A percentile compares a stretch with the other conserved stretches of the same genome.
These are phyloP conservation scores for Areca catechu DNA, from an alignment of 176 grass and related monocot genomes.

Conservation along the genomic window DNA sequence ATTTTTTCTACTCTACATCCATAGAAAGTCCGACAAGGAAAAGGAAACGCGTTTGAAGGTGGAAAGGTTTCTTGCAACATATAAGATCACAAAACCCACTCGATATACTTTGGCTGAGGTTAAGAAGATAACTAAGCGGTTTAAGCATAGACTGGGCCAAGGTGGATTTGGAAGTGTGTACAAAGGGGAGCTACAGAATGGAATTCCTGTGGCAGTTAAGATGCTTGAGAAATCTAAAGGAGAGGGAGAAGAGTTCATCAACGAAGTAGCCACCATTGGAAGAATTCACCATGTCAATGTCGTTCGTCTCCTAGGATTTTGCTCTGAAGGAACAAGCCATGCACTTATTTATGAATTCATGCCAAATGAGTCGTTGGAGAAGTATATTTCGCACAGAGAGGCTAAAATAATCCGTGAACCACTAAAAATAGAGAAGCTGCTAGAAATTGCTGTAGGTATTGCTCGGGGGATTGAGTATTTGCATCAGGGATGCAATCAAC, in stretches of 20 bases:
- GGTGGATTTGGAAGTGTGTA: slow-evolving; percentile 61
- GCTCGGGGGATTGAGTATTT: slow-evolving; percentile 56
- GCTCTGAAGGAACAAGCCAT: slow-evolving; percentile 26
- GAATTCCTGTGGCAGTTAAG: slow-evolving; percentile 57
- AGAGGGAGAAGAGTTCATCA: slow-evolving; percentile 62
- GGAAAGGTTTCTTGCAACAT: slow-evolving; percentile 55
- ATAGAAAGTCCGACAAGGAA: slow-evolving; percentile 9
- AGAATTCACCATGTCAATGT: slow-evolving; percentile 56
- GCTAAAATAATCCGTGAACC: not conserved
- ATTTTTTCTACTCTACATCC: slow-evolving; percentile 8
- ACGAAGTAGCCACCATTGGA: slow-evolving; percentile 65
- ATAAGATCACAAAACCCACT: slow-evolving; percentile 41
- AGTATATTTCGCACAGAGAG: slow-evolving; percentile 12
- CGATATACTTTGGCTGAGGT: slow-evolving; percentile 55
- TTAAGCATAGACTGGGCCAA: slow-evolving; percentile 36
- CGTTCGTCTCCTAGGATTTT: slow-evolving; percentile 45
- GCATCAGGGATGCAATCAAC: slow-evolving; percentile 52
- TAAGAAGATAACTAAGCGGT: slow-evolving; percentile 45
- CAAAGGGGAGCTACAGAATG: slow-evolving; percentile 38
- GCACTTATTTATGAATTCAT: slow-evolving; percentile 52
- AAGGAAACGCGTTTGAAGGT: slow-evolving; percentile 35
- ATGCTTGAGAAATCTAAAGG: slow-evolving; percentile 41
- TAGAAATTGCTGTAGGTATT: slow-evolving; percentile 31
- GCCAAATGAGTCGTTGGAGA: slow-evolving; percentile 46
- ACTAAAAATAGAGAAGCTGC: slow-evolving; percentile 6